Conservation (phyloP, 208 protist genomes). For the Crithidia expoeki region DNA sequence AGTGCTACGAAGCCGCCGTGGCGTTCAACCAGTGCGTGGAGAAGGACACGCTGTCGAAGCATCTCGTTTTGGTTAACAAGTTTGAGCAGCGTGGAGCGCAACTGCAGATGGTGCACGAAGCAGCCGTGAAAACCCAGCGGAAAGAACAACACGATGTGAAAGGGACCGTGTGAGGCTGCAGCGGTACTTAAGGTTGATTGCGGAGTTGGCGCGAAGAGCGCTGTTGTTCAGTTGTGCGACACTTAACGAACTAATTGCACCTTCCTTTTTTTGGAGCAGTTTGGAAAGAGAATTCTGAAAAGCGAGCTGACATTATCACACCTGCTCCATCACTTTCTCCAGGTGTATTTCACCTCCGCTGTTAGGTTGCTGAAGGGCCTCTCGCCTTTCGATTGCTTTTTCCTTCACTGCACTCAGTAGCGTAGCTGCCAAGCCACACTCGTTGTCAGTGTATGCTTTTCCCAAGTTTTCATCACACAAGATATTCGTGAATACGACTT, state of each 20-base stretch:
- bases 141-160: conserved; percentile 1
- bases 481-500: not conserved
- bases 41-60: conserved; percentile 51
- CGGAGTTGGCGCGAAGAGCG: not conserved
- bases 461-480: conserved; percentile 3
- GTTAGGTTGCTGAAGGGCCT: too few species aligned
- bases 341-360: too few species aligned
- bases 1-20: conserved; percentile 53
- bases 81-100: conserved; percentile 51
- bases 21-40: conserved; percentile 68
- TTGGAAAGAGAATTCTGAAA: too few species aligned
- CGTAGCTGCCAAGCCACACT: not conserved
- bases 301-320: too few species aligned
- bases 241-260: not conserved
- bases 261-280: not conserved
- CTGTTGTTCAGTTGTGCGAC: conserved; percentile 3
- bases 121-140: conserved; percentile 11
- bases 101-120: conserved; percentile 30
- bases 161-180: not conserved
- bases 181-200: too few species aligned
- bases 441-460: not conserved
- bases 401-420: too few species aligned
- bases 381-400: too few species aligned
- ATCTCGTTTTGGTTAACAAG: conserved; percentile 41
- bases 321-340: too few species aligned